These are phyloP conservation scores for Naganishia liquefaciens DNA, from an alignment of 1,284 basidiomycete species.

Conservation along the genomic window DNA sequence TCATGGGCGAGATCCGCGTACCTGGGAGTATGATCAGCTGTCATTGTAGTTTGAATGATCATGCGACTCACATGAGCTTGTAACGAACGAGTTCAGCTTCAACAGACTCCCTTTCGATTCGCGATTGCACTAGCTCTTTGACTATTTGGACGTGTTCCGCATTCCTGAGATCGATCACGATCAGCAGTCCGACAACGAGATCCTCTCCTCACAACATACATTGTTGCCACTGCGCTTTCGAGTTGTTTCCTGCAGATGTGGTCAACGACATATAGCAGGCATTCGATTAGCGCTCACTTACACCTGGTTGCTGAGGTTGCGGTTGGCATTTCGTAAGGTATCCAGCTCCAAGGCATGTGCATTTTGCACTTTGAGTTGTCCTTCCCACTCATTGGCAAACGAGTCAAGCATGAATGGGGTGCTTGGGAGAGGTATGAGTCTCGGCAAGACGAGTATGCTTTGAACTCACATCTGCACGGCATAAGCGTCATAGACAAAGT, in stretches of 20 bases:
- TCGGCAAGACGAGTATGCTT: constrained; percentile 4
- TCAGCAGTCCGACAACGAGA: constrained; percentile 1
- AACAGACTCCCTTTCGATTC: constrained; percentile 82
- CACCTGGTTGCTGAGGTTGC: constrained; percentile 75
- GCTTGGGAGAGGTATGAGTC: constrained; percentile 35
- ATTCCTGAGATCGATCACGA: constrained; percentile 39
- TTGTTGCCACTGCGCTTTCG: constrained; percentile 71
- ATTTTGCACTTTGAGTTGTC: constrained; percentile 66
- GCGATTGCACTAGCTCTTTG: constrained; percentile 83
- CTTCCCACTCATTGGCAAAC: constrained; percentile 84
- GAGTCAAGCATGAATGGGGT: constrained; percentile 89
- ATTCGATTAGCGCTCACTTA: constrained; percentile 54
- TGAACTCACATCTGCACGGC: constrained; percentile 65
- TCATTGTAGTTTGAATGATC: constrained; percentile 10
- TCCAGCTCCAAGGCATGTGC: constrained; percentile 80
- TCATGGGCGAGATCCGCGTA: constrained; percentile 87
- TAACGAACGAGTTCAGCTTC: constrained; percentile 88
- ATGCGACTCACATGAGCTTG: constrained; percentile 60
- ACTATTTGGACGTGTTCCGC: constrained; percentile 57
- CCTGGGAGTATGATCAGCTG: constrained; percentile 53
- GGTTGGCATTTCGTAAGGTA: constrained; percentile 72
- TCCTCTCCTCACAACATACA: constrained; percentile 58
- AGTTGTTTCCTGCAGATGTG: constrained; percentile 65
- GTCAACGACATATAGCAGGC: not conserved
- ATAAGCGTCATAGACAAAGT: constrained; percentile 82